Evolutionary conservation across 148 eudicot genomes (phyloP).

Genomic region (Cornus florida): DNA sequence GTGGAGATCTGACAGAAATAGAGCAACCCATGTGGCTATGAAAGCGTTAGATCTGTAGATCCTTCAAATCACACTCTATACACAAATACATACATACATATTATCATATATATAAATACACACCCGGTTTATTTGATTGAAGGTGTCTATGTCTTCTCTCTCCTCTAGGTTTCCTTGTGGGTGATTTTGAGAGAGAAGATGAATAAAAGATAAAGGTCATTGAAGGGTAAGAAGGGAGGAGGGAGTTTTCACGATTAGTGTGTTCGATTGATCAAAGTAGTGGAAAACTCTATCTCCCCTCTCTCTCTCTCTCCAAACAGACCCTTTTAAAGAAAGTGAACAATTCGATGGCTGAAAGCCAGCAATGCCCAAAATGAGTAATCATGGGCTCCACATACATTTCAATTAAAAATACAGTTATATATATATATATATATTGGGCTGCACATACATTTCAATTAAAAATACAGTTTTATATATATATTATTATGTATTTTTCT

Average conservation of each 20-base stretch:
- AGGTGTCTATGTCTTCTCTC: not conserved
- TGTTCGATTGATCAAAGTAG: not conserved
- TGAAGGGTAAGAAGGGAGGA: not conserved
- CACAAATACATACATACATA: not conserved
- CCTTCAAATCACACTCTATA: constrained; percentile 33
- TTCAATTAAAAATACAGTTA: too few species aligned
- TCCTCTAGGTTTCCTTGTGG: not conserved
- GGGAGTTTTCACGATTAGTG: not conserved
- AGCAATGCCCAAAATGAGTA: constrained; percentile 35
- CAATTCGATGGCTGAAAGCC: constrained; percentile 37
- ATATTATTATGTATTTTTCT: too few species aligned
- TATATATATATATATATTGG: too few species aligned
- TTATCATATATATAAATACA: not conserved
- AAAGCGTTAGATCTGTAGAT: constrained; percentile 48
- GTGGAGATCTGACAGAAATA: constrained; percentile 31
- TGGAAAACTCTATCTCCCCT: not conserved
- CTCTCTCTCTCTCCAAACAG: not conserved
- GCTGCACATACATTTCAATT: not conserved
- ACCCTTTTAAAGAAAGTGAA: constrained; percentile 15
- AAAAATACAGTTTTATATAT: too few species aligned
- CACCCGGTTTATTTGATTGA: not conserved
- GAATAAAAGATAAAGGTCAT: not conserved
- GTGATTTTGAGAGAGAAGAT: constrained; percentile 6
- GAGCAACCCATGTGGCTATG: constrained; percentile 16
- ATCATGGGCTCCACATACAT: constrained; percentile 27